These are phyloP conservation scores for Mortierella antarctica DNA, from an alignment of 192 early-diverging fungal genomes.

Conservation along the genomic window DNA sequence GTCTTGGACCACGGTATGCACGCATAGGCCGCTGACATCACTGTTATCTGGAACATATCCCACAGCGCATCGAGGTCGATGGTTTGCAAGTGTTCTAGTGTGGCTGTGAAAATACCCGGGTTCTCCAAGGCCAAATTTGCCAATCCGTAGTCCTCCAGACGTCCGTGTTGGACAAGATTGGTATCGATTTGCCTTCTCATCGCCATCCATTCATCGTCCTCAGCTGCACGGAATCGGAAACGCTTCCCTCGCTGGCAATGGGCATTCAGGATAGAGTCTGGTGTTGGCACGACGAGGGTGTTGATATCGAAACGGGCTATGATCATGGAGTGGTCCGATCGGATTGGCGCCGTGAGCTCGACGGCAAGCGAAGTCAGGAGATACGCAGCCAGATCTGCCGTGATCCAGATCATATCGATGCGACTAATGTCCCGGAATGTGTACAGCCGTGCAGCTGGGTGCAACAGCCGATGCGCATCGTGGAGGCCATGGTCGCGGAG, in stretches of 20 bases:
- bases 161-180: background rate
- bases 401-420: no score
- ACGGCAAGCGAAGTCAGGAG: no score
- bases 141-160: background rate
- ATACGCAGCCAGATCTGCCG: no score
- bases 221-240: background rate
- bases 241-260: background rate
- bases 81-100: background rate
- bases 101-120: background rate
- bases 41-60: background rate
- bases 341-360: background rate
- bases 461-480: no score
- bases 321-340: slow-evolving; percentile 7
- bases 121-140: background rate
- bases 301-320: background rate
- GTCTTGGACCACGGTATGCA: background rate
- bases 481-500: no score
- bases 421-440: no score
- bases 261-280: background rate
- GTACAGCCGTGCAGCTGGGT: no score
- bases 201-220: background rate
- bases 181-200: background rate
- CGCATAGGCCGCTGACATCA: slow-evolving; percentile 6
- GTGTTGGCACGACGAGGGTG: slow-evolving; percentile 5
- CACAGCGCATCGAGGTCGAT: background rate